Conservation (phyloP, 2,329 filamentous ascomycete genomes). For the Pseudogymnoascus sp. region DNA sequence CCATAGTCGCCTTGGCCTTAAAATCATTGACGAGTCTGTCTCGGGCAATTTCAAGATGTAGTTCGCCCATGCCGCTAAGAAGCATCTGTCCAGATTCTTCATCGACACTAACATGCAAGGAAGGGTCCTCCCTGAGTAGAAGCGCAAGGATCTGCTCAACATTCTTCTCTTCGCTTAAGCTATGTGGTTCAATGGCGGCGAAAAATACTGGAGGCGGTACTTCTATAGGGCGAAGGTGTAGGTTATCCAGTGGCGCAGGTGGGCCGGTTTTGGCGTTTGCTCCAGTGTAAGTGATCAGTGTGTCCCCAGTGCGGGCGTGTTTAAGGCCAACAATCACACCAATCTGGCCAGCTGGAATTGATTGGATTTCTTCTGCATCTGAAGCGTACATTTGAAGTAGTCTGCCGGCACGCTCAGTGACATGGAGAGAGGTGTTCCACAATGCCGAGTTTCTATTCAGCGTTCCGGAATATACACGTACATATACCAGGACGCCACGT, state of each 20-base stretch:
- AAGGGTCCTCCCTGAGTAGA: slow-evolving; percentile 85
- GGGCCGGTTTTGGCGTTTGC: slow-evolving; percentile 55
- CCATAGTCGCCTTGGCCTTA: slow-evolving; percentile 78
- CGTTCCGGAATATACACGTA: slow-evolving; percentile 82
- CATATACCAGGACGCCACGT: slow-evolving; percentile 81
- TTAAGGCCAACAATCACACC: slow-evolving; percentile 89
- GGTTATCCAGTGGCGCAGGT: slow-evolving; percentile 58
- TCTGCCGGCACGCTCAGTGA: slow-evolving; percentile 72
- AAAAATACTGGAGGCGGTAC: slow-evolving; percentile 95
- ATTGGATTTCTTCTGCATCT: slow-evolving; percentile 75
- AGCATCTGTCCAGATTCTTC: slow-evolving; percentile 90
- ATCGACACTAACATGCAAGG: slow-evolving; percentile 74
- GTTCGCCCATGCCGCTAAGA: slow-evolving; percentile 89
- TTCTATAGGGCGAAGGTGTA: slow-evolving; percentile 80
- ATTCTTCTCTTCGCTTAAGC: slow-evolving; percentile 70
- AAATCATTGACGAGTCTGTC: slow-evolving; percentile 84
- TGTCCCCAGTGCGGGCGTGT: slow-evolving; percentile 87
- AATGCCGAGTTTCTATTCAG: slow-evolving; percentile 66
- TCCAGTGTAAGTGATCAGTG: slow-evolving; percentile 67
- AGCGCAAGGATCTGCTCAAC: slow-evolving; percentile 70
- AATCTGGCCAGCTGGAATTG: slow-evolving; percentile 80
- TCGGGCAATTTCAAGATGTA: slow-evolving; percentile 88
- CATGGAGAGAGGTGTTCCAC: slow-evolving; percentile 79
- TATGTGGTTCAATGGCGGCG: slow-evolving; percentile 79
- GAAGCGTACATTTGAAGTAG: slow-evolving; percentile 85